Percentiles rank a stretch among this genome's conserved stretches.
These are phyloP conservation scores for Cutaneotrichosporon cyanovorans DNA, from an alignment of 1,284 basidiomycete species.

Conservation along the genomic window DNA sequence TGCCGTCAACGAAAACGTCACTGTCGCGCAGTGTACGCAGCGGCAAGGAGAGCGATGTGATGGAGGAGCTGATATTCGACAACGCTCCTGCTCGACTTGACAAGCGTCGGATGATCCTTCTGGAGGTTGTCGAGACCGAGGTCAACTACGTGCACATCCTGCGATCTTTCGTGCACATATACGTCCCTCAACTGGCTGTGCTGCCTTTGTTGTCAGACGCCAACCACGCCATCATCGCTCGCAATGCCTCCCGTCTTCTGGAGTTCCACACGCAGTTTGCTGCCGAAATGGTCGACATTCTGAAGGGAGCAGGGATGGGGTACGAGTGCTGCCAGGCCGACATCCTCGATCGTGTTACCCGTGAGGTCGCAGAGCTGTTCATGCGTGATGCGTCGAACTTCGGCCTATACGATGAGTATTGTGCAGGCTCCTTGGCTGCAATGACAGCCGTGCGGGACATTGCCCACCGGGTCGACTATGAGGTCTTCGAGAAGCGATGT, in stretches of 20 bases:
- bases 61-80: constrained; percentile 20
- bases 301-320: constrained; percentile 52
- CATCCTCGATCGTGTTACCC: constrained; percentile 50
- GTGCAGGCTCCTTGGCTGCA: constrained; percentile 73
- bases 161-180: constrained; percentile 58
- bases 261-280: constrained; percentile 62
- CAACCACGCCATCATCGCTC: constrained; percentile 50
- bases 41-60: constrained; percentile 29
- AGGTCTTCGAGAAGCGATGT: constrained; percentile 69
- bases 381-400: constrained; percentile 64
- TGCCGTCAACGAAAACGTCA: constrained; percentile 44
- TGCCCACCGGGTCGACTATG: constrained; percentile 60
- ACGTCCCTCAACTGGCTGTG: constrained; percentile 47
- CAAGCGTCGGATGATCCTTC: constrained; percentile 37
- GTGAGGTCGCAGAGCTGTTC: constrained; percentile 57
- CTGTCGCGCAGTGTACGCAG: constrained; percentile 42
- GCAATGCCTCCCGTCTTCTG: constrained; percentile 69
- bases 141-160: constrained; percentile 70
- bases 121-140: constrained; percentile 78
- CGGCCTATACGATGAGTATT: constrained; percentile 70
- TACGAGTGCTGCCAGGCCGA: constrained; percentile 27
- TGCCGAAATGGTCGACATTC: constrained; percentile 49
- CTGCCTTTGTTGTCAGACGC: constrained; percentile 40
- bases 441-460: constrained; percentile 61
- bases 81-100: constrained; percentile 18